Base-by-base conservation (phyloP, 768 basidiomycete genomes). In the Suillus alpinus region DNA sequence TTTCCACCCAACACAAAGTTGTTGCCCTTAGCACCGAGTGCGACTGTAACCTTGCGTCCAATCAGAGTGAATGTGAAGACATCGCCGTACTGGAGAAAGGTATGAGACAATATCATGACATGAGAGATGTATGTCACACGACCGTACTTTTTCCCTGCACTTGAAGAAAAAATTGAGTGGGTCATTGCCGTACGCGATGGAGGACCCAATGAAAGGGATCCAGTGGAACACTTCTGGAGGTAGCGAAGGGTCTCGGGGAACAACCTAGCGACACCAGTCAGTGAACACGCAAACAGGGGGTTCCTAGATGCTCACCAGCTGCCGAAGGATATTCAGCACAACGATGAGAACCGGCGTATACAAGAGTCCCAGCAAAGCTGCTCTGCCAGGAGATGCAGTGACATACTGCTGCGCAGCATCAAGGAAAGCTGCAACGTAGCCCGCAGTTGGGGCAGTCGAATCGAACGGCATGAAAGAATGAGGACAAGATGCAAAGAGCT, bases 1-100 rank as follows among this genome's bases (percentile, higher is more conserved):
- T 95, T 97, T 29, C 97, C 97, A 59, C 97, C 96, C 23, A 98
- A 84, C 53, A 98, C 78, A 67, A 97, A 90, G 77, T 98, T 94
- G 75, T 91, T 96, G 23, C 97, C 97, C 72, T 90, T 91, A 23
- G 94, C 80, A 39, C 95, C 92, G 23, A 98, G 82, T 3, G 93
- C 88, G 56, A 95, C 95, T 2, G 96, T 98, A 65, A 98, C 86
- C 56, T 85, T 87, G 62, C 94, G 86, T 43, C 97, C 97, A 58
- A 98, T 76, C 8, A 99, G 77, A 44, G 95, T 80, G 76, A 97
- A 98, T 1, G 95, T 95, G 80, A 98, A 99, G n/a, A 98, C 87
- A 63, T 97, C 84, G 59, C 97, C 97, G 68, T 98, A 89, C 97
- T 99, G 61, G 37, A 31, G 26, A 44, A 23, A 5, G 36, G 62